Evolutionary conservation across 2,329 filamentous ascomycete genomes (phyloP), one percentile per base, ranked within the genome.

Genomic region (Tothia fuscella): DNA sequence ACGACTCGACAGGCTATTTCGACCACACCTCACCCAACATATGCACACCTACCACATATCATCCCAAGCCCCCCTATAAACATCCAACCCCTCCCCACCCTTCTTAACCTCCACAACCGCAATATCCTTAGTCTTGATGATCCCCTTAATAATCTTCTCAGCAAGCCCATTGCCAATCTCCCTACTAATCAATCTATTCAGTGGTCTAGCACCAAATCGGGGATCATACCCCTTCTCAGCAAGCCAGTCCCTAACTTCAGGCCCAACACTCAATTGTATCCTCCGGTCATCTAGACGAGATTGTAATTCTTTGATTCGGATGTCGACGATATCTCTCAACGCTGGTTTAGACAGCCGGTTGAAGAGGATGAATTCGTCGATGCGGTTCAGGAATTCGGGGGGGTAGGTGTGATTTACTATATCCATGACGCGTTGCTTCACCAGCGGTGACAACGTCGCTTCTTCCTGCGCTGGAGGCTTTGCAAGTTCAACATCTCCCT

Each of bases 351-450:
- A 84, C 2, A 96, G 73, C 6, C 89, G 76, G 63, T 88, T 89
- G 71, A 96, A 96, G 55, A 96, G 68, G 58, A 96, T 95, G 65
- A 96, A 95, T 47, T 93, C 89, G 61, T 96, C 89, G 48, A 96
- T 86, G 16, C 91, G 77, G 65, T 98, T 96, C 49, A 96, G 73
- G 69, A 96, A 98, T 58, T 96, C 91, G 3, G 91, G 91, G 4
- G 89, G 78, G 57, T 95, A 80, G 1, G 70, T 63, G 6, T 70
- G 61, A 14, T 80, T 70, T 1, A 96, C 88, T 13, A 93, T 78
- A 53, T 93, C 83, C 78, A 96, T 87, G 41, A 96, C 88, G 1
- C 83, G 79, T 44, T 74, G 69, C 53, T 85, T 85, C 35, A 88
- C 75, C 1, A 76, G 74, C 1, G 78, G 71, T 13, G 82, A 77